Conservation (phyloP, 164 flowering plant genomes). For the Berberis vulgaris region DNA sequence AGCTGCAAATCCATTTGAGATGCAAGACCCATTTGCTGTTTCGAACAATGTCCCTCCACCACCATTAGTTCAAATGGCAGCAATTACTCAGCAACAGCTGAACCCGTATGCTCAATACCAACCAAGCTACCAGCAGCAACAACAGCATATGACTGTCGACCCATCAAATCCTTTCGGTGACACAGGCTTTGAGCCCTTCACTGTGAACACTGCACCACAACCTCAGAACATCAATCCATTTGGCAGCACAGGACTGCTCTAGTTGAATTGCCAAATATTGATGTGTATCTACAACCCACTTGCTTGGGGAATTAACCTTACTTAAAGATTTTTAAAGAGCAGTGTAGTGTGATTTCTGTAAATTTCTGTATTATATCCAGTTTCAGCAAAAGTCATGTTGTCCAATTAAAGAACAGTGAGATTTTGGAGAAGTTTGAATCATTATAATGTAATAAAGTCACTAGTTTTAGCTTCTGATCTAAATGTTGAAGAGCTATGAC, state of each 20-base stretch:
- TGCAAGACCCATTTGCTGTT: constrained; percentile 75
- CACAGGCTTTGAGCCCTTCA: constrained; percentile 56
- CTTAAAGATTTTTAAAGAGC: too few relatives aligned
- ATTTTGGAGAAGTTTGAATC: too few relatives aligned
- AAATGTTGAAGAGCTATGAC: too few relatives aligned
- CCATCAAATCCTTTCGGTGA: constrained; percentile 87
- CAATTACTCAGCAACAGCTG: constrained; percentile 53
- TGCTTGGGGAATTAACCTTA: too few relatives aligned
- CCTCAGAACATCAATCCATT: constrained; percentile 73
- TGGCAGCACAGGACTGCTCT: constrained; percentile 65
- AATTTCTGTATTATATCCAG: too few relatives aligned
- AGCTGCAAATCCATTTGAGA: constrained; percentile 84
- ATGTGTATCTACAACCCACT: not conserved
- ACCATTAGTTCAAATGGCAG: constrained; percentile 61
- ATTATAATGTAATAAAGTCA: too few relatives aligned
- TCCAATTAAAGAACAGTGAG: too few relatives aligned
- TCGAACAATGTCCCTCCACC: constrained; percentile 41
- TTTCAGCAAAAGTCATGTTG: too few relatives aligned
- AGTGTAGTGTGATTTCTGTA: too few relatives aligned
- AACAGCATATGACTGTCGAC: constrained; percentile 30
- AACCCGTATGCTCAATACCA: constrained; percentile 49
- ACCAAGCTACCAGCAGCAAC: constrained; percentile 21
- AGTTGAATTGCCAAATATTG: constrained; percentile 7
- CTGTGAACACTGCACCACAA: constrained; percentile 35
- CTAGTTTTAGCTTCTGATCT: too few relatives aligned